Percentiles rank a stretch among this genome's conserved stretches.
Conservation (phyloP, 495 filamentous ascomycete genomes). For the Choiromyces venosus region DNA sequence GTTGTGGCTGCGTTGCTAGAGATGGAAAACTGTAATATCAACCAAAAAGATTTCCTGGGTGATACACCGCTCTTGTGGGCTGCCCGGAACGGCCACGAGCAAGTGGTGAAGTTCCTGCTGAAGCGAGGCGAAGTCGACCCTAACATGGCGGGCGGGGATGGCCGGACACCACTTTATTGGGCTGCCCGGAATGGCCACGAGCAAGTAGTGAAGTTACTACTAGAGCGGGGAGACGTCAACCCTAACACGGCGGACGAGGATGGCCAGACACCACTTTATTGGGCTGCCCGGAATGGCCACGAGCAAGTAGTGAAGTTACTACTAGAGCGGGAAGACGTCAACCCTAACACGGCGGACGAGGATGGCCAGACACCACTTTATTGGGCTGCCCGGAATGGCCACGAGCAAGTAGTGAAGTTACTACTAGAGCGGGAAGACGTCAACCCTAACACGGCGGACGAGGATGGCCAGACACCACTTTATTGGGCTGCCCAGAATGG, state of each 20-base stretch:
- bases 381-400: too few relatives aligned
- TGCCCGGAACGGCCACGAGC: slow-evolving; percentile 43
- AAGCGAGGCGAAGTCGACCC: too few relatives aligned
- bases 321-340: slow-evolving; percentile 21
- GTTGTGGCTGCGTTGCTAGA: slow-evolving; percentile 12
- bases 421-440: too few relatives aligned
- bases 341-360: slow-evolving; percentile 11
- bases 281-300: slow-evolving; percentile 27
- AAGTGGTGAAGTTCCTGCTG: slow-evolving; percentile 33
- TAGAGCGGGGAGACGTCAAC: slow-evolving; percentile 23
- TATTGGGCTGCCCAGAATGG: slow-evolving; percentile 21
- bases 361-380: too few relatives aligned
- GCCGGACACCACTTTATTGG: too few relatives aligned
- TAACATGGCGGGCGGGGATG: too few relatives aligned
- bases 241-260: slow-evolving; percentile 27
- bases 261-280: slow-evolving; percentile 38
- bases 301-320: slow-evolving; percentile 32
- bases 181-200: too few relatives aligned
- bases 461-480: too few relatives aligned
- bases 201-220: slow-evolving; percentile 33
- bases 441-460: too few relatives aligned
- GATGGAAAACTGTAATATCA: slow-evolving; percentile 7
- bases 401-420: too few relatives aligned
- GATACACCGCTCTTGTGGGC: slow-evolving; percentile 45
- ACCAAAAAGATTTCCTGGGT: slow-evolving; percentile 14